Percentiles rank a stretch among this genome's conserved stretches.
phyloP scores from a whole-genome alignment of 2,329 filamentous ascomycete genomes.

The Atkinsonella texensis region DNA sequence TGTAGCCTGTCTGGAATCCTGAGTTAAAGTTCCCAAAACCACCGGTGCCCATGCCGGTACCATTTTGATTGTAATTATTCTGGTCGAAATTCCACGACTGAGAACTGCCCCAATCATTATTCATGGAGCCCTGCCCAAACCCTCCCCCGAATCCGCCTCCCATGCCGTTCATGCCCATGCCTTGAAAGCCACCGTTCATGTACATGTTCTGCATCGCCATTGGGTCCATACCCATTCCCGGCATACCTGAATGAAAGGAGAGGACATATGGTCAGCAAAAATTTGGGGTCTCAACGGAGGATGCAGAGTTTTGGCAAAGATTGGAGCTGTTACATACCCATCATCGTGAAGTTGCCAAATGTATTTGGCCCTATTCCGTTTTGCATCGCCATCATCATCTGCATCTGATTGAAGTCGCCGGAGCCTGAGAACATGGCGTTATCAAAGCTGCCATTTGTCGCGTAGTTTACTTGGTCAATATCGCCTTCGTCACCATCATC shows the following conservation, averaged over 20 bases:
- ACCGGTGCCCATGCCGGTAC: conserved; percentile 68
- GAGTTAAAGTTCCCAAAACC: conserved; percentile 70
- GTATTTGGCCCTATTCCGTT: conserved; percentile 46
- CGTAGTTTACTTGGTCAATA: conserved; percentile 20
- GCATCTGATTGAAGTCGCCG: conserved; percentile 64
- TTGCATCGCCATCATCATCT: conserved; percentile 69
- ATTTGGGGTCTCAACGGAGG: neutral
- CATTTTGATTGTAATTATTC: conserved; percentile 86
- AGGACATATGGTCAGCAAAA: conserved; percentile 15
- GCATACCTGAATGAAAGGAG: conserved; percentile 46
- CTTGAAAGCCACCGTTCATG: conserved; percentile 69
- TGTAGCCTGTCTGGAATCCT: conserved; percentile 66
- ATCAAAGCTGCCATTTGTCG: conserved; percentile 37
- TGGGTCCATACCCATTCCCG: conserved; percentile 75
- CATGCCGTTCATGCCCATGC: conserved; percentile 71
- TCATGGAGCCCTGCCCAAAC: conserved; percentile 51
- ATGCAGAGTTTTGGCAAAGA: neutral
- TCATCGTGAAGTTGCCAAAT: conserved; percentile 59
- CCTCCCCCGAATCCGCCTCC: conserved; percentile 55
- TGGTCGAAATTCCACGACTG: conserved; percentile 74
- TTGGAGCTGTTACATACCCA: conserved; percentile 53
- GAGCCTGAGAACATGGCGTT: conserved; percentile 46
- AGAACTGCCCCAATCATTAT: conserved; percentile 71
- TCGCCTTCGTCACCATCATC: conserved; percentile 14
- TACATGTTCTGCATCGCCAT: conserved; percentile 64